Evolutionary conservation across 2,329 filamentous ascomycete genomes (phyloP).

Genomic region (Colletotrichum graminicola): DNA sequence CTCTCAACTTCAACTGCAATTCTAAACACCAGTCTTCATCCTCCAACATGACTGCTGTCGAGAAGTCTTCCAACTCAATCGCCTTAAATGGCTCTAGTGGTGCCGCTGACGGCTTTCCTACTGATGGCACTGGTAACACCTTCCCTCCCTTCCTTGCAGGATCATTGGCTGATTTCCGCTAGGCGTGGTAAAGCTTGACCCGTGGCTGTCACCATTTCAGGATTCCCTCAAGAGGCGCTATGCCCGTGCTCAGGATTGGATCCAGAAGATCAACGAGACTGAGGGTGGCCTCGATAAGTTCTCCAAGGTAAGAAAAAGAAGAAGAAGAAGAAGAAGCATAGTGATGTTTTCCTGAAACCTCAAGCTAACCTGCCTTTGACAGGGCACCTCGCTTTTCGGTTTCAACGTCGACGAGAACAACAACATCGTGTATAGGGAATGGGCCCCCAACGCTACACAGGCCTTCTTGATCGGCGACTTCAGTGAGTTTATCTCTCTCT

Average conservation of each 20-base stretch:
- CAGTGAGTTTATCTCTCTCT: slow-evolving; percentile 67
- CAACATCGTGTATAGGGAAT: slow-evolving; percentile 93
- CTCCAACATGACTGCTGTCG: slow-evolving; percentile 39
- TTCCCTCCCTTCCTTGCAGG: not conserved
- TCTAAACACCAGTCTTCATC: slow-evolving; percentile 13
- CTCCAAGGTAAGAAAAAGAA: slow-evolving; percentile 75
- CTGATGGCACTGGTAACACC: slow-evolving; percentile 77
- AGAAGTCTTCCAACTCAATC: slow-evolving; percentile 61
- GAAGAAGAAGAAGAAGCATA: not conserved
- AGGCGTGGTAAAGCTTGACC: slow-evolving; percentile 91
- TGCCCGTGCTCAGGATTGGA: slow-evolving; percentile 85
- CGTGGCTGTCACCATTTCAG: slow-evolving; percentile 88
- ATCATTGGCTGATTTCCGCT: slow-evolving; percentile 38
- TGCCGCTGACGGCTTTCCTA: slow-evolving; percentile 65
- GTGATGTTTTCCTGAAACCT: not conserved
- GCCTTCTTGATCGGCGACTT: slow-evolving; percentile 95
- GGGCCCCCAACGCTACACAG: slow-evolving; percentile 89
- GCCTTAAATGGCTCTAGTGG: slow-evolving; percentile 52
- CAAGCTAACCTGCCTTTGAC: slow-evolving; percentile 18
- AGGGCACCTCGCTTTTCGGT: slow-evolving; percentile 90
- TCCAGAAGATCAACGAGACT: slow-evolving; percentile 81
- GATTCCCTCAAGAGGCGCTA: slow-evolving; percentile 82
- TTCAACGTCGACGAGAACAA: slow-evolving; percentile 85
- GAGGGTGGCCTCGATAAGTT: slow-evolving; percentile 95
- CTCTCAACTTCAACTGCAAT: slow-evolving; percentile 1